A percentile compares a stretch with the other conserved stretches of the same genome.
phyloP scores from a whole-genome alignment of 2,329 filamentous ascomycete genomes.

The Colletotrichum truncatum region DNA sequence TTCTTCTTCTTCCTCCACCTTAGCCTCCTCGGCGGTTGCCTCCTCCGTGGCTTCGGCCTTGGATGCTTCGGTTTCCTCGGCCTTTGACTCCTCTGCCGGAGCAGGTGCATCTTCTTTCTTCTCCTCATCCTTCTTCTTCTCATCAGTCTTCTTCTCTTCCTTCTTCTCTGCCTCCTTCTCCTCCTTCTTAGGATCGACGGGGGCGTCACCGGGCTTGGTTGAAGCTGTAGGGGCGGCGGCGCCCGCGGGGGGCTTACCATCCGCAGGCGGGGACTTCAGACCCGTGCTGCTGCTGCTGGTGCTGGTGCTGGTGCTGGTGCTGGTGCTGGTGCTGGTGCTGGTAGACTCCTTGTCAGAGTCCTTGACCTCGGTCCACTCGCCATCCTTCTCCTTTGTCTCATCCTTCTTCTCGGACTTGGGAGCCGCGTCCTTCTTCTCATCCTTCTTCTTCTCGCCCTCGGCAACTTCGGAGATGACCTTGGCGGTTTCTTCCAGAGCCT shows the following conservation, averaged over 20 bases:
- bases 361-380: conserved; percentile 12
- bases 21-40: not conserved
- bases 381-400: conserved; percentile 31
- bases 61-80: not conserved
- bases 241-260: not conserved
- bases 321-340: too few relatives aligned
- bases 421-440: conserved; percentile 25
- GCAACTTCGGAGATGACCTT: conserved; percentile 29
- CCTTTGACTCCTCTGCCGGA: conserved; percentile 3
- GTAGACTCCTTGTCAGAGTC: conserved; percentile 14
- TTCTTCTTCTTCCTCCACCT: conserved; percentile 22
- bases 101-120: not conserved
- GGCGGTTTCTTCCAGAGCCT: conserved; percentile 32
- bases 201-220: conserved; percentile 4
- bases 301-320: too few relatives aligned
- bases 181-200: conserved; percentile 13
- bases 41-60: not conserved
- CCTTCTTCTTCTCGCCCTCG: conserved; percentile 19
- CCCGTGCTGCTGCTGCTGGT: conserved; percentile 11
- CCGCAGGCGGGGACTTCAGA: not conserved
- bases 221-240: not conserved
- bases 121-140: not conserved
- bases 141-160: not conserved
- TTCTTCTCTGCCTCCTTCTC: conserved; percentile 10
- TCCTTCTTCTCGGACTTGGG: conserved; percentile 32